Percentiles rank a stretch among this genome's conserved stretches.
These are phyloP conservation scores for Myxozyma nipponensis DNA, from an alignment of 805 yeast species.

Conservation along the genomic window DNA sequence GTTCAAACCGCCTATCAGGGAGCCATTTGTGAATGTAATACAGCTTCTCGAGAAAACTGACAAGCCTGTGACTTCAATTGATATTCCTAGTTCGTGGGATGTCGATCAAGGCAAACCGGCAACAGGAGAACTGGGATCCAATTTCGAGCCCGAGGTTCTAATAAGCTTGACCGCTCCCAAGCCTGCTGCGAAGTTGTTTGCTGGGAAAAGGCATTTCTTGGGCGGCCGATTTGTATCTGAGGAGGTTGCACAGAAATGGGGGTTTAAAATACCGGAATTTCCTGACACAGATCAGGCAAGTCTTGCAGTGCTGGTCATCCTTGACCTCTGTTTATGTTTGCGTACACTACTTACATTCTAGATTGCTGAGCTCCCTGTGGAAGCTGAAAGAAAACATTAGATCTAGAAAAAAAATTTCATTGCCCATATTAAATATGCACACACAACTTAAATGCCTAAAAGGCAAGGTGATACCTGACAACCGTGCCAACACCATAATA, in stretches of 20 bases:
- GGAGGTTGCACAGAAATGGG: constrained; percentile 67
- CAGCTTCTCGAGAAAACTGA: constrained; percentile 40
- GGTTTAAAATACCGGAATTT: constrained; percentile 61
- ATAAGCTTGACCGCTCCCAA: constrained; percentile 93
- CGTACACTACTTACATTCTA: neutral
- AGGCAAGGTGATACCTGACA: too few species aligned
- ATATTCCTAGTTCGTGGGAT: constrained; percentile 96
- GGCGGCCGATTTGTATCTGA: constrained; percentile 85
- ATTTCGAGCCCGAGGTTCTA: constrained; percentile 60
- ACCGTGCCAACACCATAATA: too few species aligned
- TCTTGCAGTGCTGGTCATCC: neutral
- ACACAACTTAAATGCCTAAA: too few species aligned
- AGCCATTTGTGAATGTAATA: constrained; percentile 60
- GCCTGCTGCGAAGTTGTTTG: constrained; percentile 63
- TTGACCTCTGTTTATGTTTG: neutral
- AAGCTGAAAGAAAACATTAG: neutral
- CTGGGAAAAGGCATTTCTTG: constrained; percentile 58
- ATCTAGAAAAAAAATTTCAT: too few species aligned
- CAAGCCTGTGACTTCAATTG: constrained; percentile 73
- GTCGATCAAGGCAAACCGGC: constrained; percentile 76
- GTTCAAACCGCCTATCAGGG: constrained; percentile 80
- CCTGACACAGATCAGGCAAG: constrained; percentile 56
- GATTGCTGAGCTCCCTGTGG: constrained; percentile 18
- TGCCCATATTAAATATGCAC: too few species aligned
- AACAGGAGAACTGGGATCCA: constrained; percentile 38